phyloP scores from a whole-genome alignment of 129 eudicot genomes.

The Lactuca saligna region DNA sequence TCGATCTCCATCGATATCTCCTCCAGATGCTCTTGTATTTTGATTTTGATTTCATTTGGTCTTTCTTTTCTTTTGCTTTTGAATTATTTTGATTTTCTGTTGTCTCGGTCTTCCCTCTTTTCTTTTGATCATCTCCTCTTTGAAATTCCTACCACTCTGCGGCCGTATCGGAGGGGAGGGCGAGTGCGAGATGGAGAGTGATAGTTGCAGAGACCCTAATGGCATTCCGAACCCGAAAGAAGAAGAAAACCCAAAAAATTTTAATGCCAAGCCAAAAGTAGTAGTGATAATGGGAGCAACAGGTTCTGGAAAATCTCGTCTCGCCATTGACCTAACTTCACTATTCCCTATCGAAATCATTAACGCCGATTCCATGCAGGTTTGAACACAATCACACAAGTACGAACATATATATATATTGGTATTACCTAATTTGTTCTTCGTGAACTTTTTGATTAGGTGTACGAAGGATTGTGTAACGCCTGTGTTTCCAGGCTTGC shows the following conservation, averaged over 20 bases:
- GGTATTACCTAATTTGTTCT: background rate
- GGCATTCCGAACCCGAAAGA: background rate
- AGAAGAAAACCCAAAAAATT: conserved; percentile 7
- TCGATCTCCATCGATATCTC: too few relatives aligned
- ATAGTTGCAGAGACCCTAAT: conserved; percentile 16
- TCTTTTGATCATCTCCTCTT: too few relatives aligned
- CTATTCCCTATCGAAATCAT: conserved; percentile 77
- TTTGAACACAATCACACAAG: too few relatives aligned
- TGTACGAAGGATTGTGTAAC: conserved; percentile 69
- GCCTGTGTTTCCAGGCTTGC: too few relatives aligned
- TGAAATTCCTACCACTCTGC: too few relatives aligned
- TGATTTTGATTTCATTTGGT: too few relatives aligned
- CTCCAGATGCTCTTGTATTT: too few relatives aligned
- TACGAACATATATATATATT: background rate
- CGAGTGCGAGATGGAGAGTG: conserved; percentile 7
- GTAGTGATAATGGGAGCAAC: conserved; percentile 95
- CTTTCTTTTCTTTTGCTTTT: too few relatives aligned
- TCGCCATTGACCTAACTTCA: conserved; percentile 77
- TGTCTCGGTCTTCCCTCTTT: too few relatives aligned
- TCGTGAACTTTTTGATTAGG: conserved; percentile 33
- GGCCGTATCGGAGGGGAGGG: conserved; percentile 14
- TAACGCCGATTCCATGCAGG: conserved; percentile 96
- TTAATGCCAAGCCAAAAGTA: conserved; percentile 51
- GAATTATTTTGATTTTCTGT: too few relatives aligned
- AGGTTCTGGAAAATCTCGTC: conserved; percentile 85